Evolutionary conservation across 2,329 filamentous ascomycete species (phyloP), one percentile per base, ranked within the genome.

Genomic region (Catunica adiposa): DNA sequence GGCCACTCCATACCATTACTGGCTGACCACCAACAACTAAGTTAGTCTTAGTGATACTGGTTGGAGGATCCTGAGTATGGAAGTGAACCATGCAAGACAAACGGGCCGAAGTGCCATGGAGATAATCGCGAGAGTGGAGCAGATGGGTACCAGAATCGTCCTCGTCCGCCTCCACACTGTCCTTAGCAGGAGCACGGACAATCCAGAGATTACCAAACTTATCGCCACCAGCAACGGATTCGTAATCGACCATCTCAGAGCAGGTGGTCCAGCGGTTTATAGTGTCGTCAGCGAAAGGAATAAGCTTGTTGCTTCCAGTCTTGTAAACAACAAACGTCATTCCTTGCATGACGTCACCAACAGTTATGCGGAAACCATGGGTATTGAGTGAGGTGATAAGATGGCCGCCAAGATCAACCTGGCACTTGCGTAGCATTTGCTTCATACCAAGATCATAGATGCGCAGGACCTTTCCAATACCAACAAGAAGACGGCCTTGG

Each of bases 151-250:
- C 90, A 2, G 87, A 86, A 3, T 85, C 84, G 50, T 87, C 87
- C 67, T 96, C 92, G 63, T 98, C 92, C 0, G 89, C 85, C 66
- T 94, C 87, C 61, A 89, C 83, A 38, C 87, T 94, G 6, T 84
- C 82, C 66, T 94, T 92, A 59, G 82, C 74, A 0, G 90, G 89
- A 63, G 86, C 92, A 51, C 92, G 84, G 29, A 98, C 76, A 47
- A 98, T 79, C 83, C 89, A 98, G 15, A 98, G 70, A 63, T 98
- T 98, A 59, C 92, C 94, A 61, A 98, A 99, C 66, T 96, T 97
- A 71, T 99, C 92, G 37, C 90, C 90, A 37, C 90, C 92, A 2
- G 89, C 89, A 23, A 86, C 82, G 1, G 92, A 94, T 66, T 98
- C 92, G 68, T 98, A 99, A 69, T 99, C 92, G 1, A 97, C 83